A percentile compares a stretch with the other conserved stretches of the same genome.
Conservation (phyloP, 352 stramenopile genomes). For the Phytopythium vexans region DNA sequence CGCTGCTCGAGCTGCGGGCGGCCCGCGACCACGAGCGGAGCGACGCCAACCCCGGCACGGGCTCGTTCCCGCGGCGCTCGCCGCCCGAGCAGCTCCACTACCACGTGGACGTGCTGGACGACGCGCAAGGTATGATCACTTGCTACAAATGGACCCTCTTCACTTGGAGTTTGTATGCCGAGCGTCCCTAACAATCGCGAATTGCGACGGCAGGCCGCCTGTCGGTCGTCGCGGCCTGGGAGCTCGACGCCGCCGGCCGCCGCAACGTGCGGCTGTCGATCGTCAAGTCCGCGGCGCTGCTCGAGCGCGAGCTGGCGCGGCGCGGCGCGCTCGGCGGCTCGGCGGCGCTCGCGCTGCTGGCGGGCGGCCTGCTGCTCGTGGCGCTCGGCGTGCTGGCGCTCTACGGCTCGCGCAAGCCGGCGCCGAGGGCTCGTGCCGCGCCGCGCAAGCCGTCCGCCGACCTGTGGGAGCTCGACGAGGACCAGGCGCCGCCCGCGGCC, state of each 20-base stretch:
- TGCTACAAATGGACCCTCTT: neutral
- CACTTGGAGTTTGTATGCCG: neutral
- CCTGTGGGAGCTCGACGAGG: slow-evolving; percentile 7
- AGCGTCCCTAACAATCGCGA: too few relatives aligned
- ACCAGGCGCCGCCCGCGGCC: neutral
- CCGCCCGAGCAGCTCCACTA: slow-evolving; percentile 29
- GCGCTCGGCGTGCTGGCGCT: slow-evolving; percentile 40
- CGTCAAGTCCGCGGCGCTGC: slow-evolving; percentile 41
- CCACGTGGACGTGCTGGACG: slow-evolving; percentile 48
- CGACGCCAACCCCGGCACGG: slow-evolving; percentile 20
- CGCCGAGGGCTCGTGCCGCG: slow-evolving; percentile 8
- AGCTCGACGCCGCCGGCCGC: slow-evolving; percentile 30
- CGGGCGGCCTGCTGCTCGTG: slow-evolving; percentile 45
- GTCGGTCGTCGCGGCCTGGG: slow-evolving; percentile 59
- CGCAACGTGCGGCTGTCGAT: slow-evolving; percentile 29
- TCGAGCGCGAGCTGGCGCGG: slow-evolving; percentile 31
- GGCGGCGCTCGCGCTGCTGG: slow-evolving; percentile 29
- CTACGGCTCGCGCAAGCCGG: slow-evolving; percentile 38
- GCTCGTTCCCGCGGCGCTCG: slow-evolving; percentile 9
- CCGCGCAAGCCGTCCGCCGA: slow-evolving; percentile 5
- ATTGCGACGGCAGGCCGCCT: slow-evolving; percentile 29
- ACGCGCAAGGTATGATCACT: slow-evolving; percentile 21
- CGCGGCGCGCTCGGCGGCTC: neutral
- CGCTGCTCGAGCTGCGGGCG: slow-evolving; percentile 23
- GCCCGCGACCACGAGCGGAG: slow-evolving; percentile 12